Conservation (phyloP, 1,284 basidiomycete genomes). For the Naganishia sp. region DNA sequence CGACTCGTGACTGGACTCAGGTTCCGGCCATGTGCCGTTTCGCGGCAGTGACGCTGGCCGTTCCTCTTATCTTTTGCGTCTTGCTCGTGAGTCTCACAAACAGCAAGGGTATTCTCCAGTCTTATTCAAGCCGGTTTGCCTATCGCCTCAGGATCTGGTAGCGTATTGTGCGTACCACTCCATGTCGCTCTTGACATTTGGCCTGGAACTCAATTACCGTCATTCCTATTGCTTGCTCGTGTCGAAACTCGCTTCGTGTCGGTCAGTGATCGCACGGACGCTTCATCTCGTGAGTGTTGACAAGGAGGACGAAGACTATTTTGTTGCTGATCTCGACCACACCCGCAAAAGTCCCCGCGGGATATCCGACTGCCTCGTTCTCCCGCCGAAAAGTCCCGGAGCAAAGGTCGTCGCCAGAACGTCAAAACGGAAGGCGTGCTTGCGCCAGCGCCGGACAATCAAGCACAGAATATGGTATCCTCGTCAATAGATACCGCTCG, state of each 20-base stretch:
- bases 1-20: background rate
- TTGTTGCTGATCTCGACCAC: background rate
- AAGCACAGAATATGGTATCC: background rate
- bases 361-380: conserved; percentile 26
- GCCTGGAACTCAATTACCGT: background rate
- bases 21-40: conserved; percentile 24
- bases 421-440: background rate
- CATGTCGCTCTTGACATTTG: background rate
- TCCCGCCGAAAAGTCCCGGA: background rate
- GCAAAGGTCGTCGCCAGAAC: background rate
- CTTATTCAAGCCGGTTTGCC: background rate
- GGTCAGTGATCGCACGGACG: conserved; percentile 25
- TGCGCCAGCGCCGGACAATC: background rate
- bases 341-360: conserved; percentile 12
- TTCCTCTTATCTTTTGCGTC: conserved; percentile 19
- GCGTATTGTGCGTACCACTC: conserved; percentile 25
- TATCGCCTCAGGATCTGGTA: conserved; percentile 13
- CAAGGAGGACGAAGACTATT: background rate
- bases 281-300: conserved; percentile 12
- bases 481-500: background rate
- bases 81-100: conserved; percentile 10
- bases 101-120: background rate
- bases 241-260: conserved; percentile 2
- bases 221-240: background rate
- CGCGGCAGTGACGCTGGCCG: conserved; percentile 13